phyloP scores from a whole-genome alignment of 768 basidiomycete genomes.

The Auricularia sp. region DNA sequence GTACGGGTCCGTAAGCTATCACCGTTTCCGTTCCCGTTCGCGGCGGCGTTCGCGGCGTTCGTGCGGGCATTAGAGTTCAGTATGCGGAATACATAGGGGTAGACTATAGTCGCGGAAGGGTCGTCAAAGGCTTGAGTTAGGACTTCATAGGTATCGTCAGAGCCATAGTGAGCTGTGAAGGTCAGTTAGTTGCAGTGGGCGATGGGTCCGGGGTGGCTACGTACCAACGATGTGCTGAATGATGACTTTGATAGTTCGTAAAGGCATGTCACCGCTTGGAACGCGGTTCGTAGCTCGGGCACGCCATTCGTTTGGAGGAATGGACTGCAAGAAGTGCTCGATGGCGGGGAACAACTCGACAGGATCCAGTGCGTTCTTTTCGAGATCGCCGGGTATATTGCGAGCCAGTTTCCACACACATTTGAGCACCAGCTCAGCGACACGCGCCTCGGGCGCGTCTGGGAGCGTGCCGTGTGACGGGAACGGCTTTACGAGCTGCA shows the following conservation, averaged over 20 bases:
- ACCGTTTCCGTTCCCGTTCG: background rate
- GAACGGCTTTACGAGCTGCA: constrained; percentile 79
- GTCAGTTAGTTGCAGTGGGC: constrained; percentile 2
- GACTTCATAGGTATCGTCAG: constrained; percentile 80
- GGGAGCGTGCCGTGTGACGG: constrained; percentile 58
- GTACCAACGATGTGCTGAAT: constrained; percentile 93
- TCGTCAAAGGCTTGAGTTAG: constrained; percentile 87
- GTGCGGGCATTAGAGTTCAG: constrained; percentile 47
- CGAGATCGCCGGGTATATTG: constrained; percentile 86
- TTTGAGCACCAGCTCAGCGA: constrained; percentile 88
- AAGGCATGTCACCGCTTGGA: constrained; percentile 95
- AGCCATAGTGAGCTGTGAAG: constrained; percentile 58
- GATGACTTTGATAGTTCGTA: constrained; percentile 95
- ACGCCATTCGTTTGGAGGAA: constrained; percentile 95
- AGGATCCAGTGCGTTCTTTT: constrained; percentile 69
- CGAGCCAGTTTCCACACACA: constrained; percentile 97
- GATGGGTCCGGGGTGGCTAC: constrained; percentile 22
- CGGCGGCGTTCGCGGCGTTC: constrained; percentile 13
- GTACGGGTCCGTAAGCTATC: background rate
- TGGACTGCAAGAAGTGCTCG: constrained; percentile 86
- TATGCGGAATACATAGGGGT: constrained; percentile 89
- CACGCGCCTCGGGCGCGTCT: constrained; percentile 75
- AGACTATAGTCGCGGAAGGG: constrained; percentile 94
- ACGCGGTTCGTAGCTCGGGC: constrained; percentile 82
- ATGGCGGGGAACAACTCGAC: constrained; percentile 85